phyloP scores from a whole-genome alignment of 2,329 filamentous ascomycete species.

The Escovopsis sp. region DNA sequence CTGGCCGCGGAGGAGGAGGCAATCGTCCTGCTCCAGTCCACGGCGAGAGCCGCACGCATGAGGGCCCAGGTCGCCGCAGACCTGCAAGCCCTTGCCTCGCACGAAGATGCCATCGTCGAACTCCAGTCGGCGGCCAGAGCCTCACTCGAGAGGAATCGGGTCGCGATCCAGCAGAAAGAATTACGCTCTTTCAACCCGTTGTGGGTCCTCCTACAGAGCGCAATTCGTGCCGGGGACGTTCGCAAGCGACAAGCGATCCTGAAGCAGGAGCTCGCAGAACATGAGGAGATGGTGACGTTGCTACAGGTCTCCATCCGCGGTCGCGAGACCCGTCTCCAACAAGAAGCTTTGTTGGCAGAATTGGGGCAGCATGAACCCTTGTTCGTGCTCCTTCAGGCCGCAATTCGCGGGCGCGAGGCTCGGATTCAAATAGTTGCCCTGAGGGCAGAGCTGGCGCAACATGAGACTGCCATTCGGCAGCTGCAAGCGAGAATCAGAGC shows the following conservation, averaged over 20 bases:
- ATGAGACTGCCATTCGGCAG: slow-evolving; percentile 26
- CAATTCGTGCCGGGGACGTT: slow-evolving; percentile 31
- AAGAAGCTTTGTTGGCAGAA: slow-evolving; percentile 32
- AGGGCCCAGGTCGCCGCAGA: slow-evolving; percentile 42
- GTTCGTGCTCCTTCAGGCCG: slow-evolving; percentile 34
- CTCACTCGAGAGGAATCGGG: slow-evolving; percentile 40
- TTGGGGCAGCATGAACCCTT: slow-evolving; percentile 27
- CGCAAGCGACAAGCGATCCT: slow-evolving; percentile 29
- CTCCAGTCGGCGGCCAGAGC: slow-evolving; percentile 56
- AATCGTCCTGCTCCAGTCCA: slow-evolving; percentile 48
- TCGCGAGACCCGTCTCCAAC: slow-evolving; percentile 29
- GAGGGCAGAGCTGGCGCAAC: slow-evolving; percentile 31
- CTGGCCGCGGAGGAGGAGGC: slow-evolving; percentile 36
- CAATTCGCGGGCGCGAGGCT: slow-evolving; percentile 25
- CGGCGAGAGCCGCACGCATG: slow-evolving; percentile 46
- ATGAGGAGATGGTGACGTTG: slow-evolving; percentile 25
- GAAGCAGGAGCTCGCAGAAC: slow-evolving; percentile 31
- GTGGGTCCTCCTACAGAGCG: slow-evolving; percentile 31
- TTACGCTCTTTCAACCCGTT: slow-evolving; percentile 34
- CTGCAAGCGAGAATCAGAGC: slow-evolving; percentile 41
- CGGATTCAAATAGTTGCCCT: slow-evolving; percentile 29
- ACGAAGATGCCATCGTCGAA: slow-evolving; percentile 34
- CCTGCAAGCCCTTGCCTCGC: slow-evolving; percentile 34
- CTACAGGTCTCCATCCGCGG: slow-evolving; percentile 30
- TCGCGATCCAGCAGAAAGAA: slow-evolving; percentile 34